Conservation (phyloP, 2,329 filamentous ascomycete genomes). For the Penicillium sp. region DNA sequence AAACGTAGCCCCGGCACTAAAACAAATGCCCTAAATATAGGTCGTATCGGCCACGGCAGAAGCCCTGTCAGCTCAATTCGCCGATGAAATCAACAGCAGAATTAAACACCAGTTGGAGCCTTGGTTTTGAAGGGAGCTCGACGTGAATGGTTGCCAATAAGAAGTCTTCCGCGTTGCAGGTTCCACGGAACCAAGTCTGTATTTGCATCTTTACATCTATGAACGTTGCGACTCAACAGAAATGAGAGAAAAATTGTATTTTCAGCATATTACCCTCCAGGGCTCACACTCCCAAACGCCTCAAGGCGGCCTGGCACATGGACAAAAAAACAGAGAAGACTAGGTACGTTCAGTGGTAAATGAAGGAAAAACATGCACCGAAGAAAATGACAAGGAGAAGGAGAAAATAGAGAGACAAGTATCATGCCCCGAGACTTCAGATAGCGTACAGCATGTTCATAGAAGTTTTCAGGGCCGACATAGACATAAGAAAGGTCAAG, state of each 20-base stretch:
- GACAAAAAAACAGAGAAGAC: constrained; percentile 13
- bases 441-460: neutral
- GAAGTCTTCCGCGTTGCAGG: neutral
- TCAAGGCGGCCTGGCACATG: constrained; percentile 18
- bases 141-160: neutral
- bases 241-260: constrained; percentile 12
- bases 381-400: constrained; percentile 14
- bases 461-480: constrained; percentile 1
- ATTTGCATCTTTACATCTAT: neutral
- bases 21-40: neutral
- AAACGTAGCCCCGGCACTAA: constrained; percentile 5
- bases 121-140: neutral
- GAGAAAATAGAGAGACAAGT: constrained; percentile 2
- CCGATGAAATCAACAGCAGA: neutral
- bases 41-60: neutral
- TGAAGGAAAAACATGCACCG: constrained; percentile 7
- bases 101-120: neutral
- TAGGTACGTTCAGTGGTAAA: constrained; percentile 20
- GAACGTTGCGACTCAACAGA: neutral
- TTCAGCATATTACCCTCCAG: constrained; percentile 14
- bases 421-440: neutral
- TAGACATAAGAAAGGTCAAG: constrained; percentile 19
- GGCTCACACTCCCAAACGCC: constrained; percentile 24
- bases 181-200: constrained; percentile 17
- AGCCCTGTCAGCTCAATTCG: neutral